phyloP scores from a whole-genome alignment of 192 early-diverging fungal genomes.

The Chytriomyces hyalinus region DNA sequence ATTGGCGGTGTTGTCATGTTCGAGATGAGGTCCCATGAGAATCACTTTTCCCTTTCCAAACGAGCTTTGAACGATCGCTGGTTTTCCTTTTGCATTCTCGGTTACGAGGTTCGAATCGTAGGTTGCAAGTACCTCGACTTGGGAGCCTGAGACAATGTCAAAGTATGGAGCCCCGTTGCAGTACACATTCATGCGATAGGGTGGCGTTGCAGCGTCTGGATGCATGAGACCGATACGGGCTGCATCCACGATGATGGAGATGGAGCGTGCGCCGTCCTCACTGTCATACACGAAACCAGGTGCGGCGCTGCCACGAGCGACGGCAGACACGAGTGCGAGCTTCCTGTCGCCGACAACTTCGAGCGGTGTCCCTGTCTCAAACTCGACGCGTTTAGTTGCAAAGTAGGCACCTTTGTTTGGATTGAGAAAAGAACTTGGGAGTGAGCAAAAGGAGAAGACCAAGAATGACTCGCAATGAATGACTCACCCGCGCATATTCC shows the following conservation, averaged over 20 bases:
- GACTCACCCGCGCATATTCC: constrained; percentile 78
- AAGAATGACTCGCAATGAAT: too few relatives aligned
- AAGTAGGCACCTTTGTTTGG: constrained; percentile 75
- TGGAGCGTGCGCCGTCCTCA: constrained; percentile 75
- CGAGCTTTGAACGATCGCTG: constrained; percentile 71
- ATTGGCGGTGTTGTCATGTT: constrained; percentile 66
- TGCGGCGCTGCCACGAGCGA: constrained; percentile 74
- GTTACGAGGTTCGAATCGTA: constrained; percentile 33
- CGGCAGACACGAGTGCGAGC: constrained; percentile 72
- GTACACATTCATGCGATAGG: constrained; percentile 34
- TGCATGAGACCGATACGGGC: neutral
- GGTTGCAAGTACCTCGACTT: constrained; percentile 43
- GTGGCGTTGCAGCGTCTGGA: neutral
- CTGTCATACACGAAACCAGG: constrained; percentile 84
- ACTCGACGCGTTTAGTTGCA: constrained; percentile 70
- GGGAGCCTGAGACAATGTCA: constrained; percentile 14
- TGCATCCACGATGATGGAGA: constrained; percentile 43
- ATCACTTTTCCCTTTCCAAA: constrained; percentile 73
- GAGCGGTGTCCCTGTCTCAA: constrained; percentile 69
- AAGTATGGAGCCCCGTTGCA: constrained; percentile 62
- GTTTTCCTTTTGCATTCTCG: neutral
- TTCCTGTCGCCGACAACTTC: constrained; percentile 78
- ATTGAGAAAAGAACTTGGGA: too few relatives aligned
- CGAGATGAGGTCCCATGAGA: constrained; percentile 82
- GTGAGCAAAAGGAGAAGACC: too few relatives aligned